phyloP scores from a whole-genome alignment of 2,329 filamentous ascomycete species.

The Rhynchosporium graminicola region DNA sequence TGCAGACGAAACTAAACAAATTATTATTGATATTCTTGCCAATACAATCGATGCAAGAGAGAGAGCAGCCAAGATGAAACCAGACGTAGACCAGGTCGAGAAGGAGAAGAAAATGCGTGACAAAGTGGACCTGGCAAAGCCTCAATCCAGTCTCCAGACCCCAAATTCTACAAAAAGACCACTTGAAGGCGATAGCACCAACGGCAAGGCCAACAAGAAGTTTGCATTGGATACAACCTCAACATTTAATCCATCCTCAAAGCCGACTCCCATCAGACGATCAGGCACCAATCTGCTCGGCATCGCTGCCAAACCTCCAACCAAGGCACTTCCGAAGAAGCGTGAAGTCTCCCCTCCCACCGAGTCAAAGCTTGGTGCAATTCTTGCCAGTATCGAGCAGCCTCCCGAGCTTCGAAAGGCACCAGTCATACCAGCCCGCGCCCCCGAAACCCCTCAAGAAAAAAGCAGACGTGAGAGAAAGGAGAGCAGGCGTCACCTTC shows the following conservation, averaged over 20 bases:
- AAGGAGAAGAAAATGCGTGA: slow-evolving; percentile 34
- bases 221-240: slow-evolving; percentile 37
- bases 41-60: slow-evolving; percentile 39
- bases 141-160: slow-evolving; percentile 24
- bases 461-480: slow-evolving; percentile 69
- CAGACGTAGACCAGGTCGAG: slow-evolving; percentile 40
- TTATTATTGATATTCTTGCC: slow-evolving; percentile 58
- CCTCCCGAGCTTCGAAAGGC: slow-evolving; percentile 39
- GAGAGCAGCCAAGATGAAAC: slow-evolving; percentile 47
- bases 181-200: slow-evolving; percentile 38
- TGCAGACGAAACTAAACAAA: slow-evolving; percentile 62
- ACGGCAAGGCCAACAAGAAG: slow-evolving; percentile 40
- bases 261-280: slow-evolving; percentile 33
- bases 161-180: slow-evolving; percentile 35
- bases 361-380: slow-evolving; percentile 39
- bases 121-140: slow-evolving; percentile 33
- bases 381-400: slow-evolving; percentile 40
- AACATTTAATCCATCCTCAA: slow-evolving; percentile 32
- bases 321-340: slow-evolving; percentile 42
- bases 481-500: slow-evolving; percentile 67
- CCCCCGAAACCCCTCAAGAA: slow-evolving; percentile 66
- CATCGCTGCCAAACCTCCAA: slow-evolving; percentile 35
- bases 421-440: slow-evolving; percentile 34
- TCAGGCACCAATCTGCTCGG: slow-evolving; percentile 35
- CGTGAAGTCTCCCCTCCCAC: slow-evolving; percentile 38